Evolutionary conservation across 164 flowering plant genomes (phyloP).

Genomic region (Warburgia ugandensis): DNA sequence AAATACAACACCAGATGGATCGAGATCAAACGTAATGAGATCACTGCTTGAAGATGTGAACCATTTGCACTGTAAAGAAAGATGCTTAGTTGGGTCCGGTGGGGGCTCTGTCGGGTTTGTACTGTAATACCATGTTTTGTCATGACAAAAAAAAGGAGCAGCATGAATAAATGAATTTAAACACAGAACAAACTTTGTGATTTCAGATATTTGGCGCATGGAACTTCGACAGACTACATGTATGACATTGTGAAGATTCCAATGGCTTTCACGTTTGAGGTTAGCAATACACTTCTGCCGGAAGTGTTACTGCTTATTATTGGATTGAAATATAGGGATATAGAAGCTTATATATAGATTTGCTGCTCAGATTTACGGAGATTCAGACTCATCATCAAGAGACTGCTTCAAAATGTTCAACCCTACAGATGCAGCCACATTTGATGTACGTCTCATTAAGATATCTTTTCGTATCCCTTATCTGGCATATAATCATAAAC

Average conservation of each 20-base stretch:
- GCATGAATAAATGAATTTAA: too few species aligned
- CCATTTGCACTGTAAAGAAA: conserved; percentile 61
- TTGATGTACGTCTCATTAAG: conserved; percentile 41
- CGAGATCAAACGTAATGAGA: conserved; percentile 49
- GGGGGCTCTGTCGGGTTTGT: conserved; percentile 99
- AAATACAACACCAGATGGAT: conserved; percentile 83
- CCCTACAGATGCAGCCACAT: conserved; percentile 62
- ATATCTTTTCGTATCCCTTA: too few species aligned
- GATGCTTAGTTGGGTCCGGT: conserved; percentile 91
- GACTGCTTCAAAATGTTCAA: conserved; percentile 98
- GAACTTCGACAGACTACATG: conserved; percentile 98
- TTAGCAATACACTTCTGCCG: conserved; percentile 21
- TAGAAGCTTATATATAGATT: conserved; percentile 2
- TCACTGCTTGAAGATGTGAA: conserved; percentile 63
- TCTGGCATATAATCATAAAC: background rate
- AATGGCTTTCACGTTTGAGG: conserved; percentile 99
- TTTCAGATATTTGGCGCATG: conserved; percentile 90
- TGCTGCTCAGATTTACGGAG: conserved; percentile 78
- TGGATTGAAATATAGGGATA: background rate
- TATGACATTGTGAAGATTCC: conserved; percentile 77
- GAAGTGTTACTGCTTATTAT: background rate
- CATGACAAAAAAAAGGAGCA: background rate
- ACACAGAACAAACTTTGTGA: too few species aligned
- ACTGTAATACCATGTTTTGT: conserved; percentile 1
- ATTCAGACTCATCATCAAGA: conserved; percentile 51